Evolutionary conservation across 164 flowering plant species (phyloP).

Genomic region (Taxillus chinensis): DNA sequence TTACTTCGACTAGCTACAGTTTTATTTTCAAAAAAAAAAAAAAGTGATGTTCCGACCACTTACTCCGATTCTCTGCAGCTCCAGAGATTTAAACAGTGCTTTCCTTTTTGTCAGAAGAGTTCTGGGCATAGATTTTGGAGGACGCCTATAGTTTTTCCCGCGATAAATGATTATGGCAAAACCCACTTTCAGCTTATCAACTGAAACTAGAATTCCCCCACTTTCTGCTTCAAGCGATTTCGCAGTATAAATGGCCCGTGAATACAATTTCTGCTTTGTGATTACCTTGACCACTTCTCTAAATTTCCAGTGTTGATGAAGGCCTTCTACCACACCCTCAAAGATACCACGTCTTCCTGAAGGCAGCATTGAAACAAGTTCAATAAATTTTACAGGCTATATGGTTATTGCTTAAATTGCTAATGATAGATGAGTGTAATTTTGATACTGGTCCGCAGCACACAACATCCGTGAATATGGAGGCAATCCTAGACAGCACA

Average conservation of each 20-base stretch:
- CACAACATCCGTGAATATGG: too few species aligned
- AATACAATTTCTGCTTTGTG: slow-evolving; percentile 54
- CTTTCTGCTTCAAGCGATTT: slow-evolving; percentile 61
- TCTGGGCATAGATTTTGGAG: slow-evolving; percentile 22
- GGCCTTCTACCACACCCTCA: slow-evolving; percentile 81
- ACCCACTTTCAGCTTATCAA: slow-evolving; percentile 63
- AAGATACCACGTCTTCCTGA: slow-evolving; percentile 89
- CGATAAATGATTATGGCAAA: slow-evolving; percentile 85
- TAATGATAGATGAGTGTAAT: too few species aligned
- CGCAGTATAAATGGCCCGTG: slow-evolving; percentile 49
- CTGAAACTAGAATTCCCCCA: slow-evolving; percentile 64
- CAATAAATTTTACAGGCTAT: neutral
- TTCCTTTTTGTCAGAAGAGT: slow-evolving; percentile 60
- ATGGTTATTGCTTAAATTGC: too few species aligned
- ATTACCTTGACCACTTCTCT: slow-evolving; percentile 83
- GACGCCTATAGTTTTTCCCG: slow-evolving; percentile 83
- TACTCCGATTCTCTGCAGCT: slow-evolving; percentile 86
- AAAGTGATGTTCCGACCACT: slow-evolving; percentile 15
- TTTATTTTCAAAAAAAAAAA: neutral
- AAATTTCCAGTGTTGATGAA: slow-evolving; percentile 95
- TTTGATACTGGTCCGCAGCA: too few species aligned
- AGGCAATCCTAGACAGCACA: too few species aligned
- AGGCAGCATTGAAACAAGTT: slow-evolving; percentile 3
- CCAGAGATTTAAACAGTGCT: slow-evolving; percentile 66
- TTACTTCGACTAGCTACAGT: neutral